Evolutionary conservation across 176 grass and related monocot species (phyloP).

Genomic region (Triticum aestivum): DNA sequence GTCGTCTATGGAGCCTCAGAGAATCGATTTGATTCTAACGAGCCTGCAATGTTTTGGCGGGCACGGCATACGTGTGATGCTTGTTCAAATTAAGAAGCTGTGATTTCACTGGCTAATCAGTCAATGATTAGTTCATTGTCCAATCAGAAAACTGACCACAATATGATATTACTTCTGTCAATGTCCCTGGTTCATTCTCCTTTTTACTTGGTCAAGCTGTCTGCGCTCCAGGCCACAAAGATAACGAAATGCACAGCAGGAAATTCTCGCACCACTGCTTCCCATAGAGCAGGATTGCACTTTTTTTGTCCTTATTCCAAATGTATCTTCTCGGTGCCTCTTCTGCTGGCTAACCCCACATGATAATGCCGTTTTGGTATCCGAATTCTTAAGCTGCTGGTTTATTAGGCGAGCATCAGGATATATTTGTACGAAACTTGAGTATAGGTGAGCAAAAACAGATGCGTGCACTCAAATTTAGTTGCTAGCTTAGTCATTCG

Average conservation of each 20-base stretch:
- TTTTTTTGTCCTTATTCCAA: too few species aligned
- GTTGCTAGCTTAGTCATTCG: too few species aligned
- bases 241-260: background rate
- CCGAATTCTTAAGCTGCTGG: background rate
- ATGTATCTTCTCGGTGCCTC: too few species aligned
- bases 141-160: too few species aligned
- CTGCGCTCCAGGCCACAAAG: background rate
- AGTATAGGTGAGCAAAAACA: too few species aligned
- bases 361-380: background rate
- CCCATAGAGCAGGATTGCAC: too few species aligned
- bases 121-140: background rate
- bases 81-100: background rate
- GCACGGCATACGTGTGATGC: conserved; percentile 27
- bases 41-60: background rate
- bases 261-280: too few species aligned
- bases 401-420: too few species aligned
- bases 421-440: too few species aligned
- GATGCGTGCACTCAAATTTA: too few species aligned
- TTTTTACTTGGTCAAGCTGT: conserved; percentile 25
- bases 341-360: too few species aligned
- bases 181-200: background rate
- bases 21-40: background rate
- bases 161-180: background rate
- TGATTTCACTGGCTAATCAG: background rate
- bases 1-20: background rate